These are phyloP conservation scores for Malus asiatica DNA, from an alignment of 306 rosid genomes.

Conservation along the genomic window DNA sequence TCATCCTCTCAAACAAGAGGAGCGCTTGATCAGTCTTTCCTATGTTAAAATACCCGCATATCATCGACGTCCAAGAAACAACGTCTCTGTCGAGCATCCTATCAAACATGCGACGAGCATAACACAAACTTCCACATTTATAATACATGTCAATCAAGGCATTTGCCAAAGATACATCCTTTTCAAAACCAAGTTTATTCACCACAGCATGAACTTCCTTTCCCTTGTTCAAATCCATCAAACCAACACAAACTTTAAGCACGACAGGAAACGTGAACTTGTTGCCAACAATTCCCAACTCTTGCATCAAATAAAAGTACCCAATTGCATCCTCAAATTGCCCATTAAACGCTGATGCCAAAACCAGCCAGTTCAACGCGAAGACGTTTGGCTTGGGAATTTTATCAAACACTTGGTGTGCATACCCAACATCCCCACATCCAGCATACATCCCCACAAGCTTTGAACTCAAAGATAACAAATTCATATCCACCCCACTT, in stretches of 20 bases:
- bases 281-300: slow-evolving; percentile 32
- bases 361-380: slow-evolving; percentile 57
- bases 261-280: slow-evolving; percentile 40
- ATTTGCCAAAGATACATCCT: slow-evolving; percentile 33
- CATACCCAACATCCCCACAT: slow-evolving; percentile 39
- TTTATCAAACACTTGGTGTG: slow-evolving; percentile 21
- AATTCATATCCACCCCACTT: slow-evolving; percentile 30
- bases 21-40: slow-evolving; percentile 33
- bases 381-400: slow-evolving; percentile 48
- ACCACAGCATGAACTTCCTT: slow-evolving; percentile 54
- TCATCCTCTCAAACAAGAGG: slow-evolving; percentile 55
- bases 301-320: slow-evolving; percentile 35
- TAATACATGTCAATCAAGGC: slow-evolving; percentile 54
- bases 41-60: slow-evolving; percentile 40
- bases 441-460: slow-evolving; percentile 64
- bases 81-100: slow-evolving; percentile 47
- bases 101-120: slow-evolving; percentile 45
- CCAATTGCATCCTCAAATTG: slow-evolving; percentile 36
- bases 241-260: slow-evolving; percentile 52
- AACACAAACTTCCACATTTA: slow-evolving; percentile 41
- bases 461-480: slow-evolving; percentile 45
- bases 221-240: slow-evolving; percentile 55
- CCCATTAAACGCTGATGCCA: slow-evolving; percentile 45
- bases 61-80: slow-evolving; percentile 59
- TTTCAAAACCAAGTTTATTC: slow-evolving; percentile 34